A percentile compares a stretch with the other conserved stretches of the same genome.
Conservation (phyloP, 768 basidiomycete genomes). For the Tulasnella sp. region DNA sequence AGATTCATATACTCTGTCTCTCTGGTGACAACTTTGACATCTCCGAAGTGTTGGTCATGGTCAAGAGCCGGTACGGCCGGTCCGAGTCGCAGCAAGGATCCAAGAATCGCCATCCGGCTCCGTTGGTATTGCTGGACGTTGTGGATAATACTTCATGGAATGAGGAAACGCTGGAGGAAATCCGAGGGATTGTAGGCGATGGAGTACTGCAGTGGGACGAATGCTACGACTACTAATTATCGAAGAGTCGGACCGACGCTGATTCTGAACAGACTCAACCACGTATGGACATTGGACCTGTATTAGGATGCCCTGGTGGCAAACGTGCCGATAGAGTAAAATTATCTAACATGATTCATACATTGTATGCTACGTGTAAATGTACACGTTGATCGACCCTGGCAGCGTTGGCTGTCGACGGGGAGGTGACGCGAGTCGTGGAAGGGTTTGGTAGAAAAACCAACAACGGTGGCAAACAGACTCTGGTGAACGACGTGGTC, state of each 20-base stretch:
- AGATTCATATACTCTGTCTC: neutral
- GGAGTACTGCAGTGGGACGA: neutral
- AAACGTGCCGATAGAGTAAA: neutral
- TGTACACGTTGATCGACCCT: neutral
- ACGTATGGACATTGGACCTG: no score
- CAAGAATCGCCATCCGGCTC: neutral
- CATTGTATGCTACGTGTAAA: neutral
- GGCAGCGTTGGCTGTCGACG: neutral
- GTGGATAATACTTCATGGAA: neutral
- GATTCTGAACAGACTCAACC: no score
- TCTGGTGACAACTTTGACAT: neutral
- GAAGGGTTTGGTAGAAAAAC: slow-evolving; percentile 4
- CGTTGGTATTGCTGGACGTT: neutral
- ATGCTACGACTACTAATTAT: neutral
- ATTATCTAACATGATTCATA: neutral
- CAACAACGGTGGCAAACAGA: slow-evolving; percentile 9
- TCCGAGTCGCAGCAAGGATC: neutral
- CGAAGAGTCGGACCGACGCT: neutral
- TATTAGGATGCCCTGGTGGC: neutral
- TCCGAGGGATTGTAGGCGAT: neutral
- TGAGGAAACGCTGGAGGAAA: neutral
- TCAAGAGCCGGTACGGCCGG: neutral
- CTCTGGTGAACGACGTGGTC: slow-evolving; percentile 5
- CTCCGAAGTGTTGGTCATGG: neutral
- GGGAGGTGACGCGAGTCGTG: neutral